Base-by-base conservation (phyloP, 257 asterid genomes). In the Fraxinus cuspidata region DNA sequence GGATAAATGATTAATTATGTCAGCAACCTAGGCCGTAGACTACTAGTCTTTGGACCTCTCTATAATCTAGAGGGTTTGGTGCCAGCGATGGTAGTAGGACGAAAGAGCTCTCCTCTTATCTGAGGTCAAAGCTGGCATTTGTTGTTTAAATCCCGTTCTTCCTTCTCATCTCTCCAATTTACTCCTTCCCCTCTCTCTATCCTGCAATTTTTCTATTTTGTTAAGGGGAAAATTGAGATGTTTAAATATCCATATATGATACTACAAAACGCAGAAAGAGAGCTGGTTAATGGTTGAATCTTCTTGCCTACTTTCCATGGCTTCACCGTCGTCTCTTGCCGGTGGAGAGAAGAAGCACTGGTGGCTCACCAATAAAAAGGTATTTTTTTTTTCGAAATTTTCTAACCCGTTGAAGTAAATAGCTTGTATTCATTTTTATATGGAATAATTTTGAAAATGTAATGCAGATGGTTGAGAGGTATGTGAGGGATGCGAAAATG, bases 351-450 rank as follows among this genome's bases (percentile, higher is more conserved):
- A 78, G 89, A 93, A 88, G 73, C 97, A 89, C 85, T 96, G 99
- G 99, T 96, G 99, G 99, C 89, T 92, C 74, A 90, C 89, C 77
- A 94, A 92, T 76, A 88, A 76, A 72, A 93, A 86, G 98, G 99
- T 96, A 79, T 5, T n/a, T 5, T 40, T 0, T 3, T 2, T 53
- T 51, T 25, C 28, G 11, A 7, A 12, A 10, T 64, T n/a, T 19
- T 4, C 0, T 1, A 63, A 9, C n/a, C 7, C 34, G 25, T 25
- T 25, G 10, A 63, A 25, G 69, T 60, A 2, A 0, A 23, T 60
- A 2, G 31, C 31, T 25, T 23, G 18, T 10, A 27, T 1, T 37
- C 1, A 35, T 47, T 2, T 74, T 77, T 9, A 15, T n/a, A 74
- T 53, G 56, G 19, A 42, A 47, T 65, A 7, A 71, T 35, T 18